These are phyloP conservation scores for Stagonosporopsis cucurbitacearum DNA, from an alignment of 2,329 filamentous ascomycete genomes.

Conservation along the genomic window DNA sequence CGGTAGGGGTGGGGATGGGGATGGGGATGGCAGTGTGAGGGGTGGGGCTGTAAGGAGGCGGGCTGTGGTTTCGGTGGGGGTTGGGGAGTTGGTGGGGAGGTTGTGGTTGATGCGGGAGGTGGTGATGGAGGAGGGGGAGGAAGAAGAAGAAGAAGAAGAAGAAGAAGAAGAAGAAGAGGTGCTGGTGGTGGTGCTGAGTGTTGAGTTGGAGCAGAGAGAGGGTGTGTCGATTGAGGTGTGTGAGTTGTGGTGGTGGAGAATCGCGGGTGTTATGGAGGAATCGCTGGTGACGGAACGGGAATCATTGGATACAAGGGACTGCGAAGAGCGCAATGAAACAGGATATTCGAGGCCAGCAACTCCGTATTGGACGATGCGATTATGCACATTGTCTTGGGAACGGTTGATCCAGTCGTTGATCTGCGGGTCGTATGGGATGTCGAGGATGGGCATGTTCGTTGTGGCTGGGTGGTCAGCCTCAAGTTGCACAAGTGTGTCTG, in stretches of 20 bases:
- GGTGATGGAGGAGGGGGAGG: conserved; percentile 29
- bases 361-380: neutral
- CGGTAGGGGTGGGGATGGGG: conserved; percentile 34
- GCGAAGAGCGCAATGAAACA: neutral
- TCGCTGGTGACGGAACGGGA: conserved; percentile 23
- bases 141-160: too few species aligned
- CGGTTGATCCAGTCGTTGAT: neutral
- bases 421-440: neutral
- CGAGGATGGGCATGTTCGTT: neutral
- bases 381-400: neutral
- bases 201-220: conserved; percentile 32
- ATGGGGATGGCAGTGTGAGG: too few species aligned
- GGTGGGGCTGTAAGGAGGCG: too few species aligned
- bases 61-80: conserved; percentile 38
- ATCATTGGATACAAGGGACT: neutral
- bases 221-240: conserved; percentile 31
- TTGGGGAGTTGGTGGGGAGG: conserved; percentile 20
- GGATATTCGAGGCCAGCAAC: neutral
- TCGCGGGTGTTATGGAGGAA: conserved; percentile 42
- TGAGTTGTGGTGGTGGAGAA: conserved; percentile 39
- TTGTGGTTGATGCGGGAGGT: conserved; percentile 33
- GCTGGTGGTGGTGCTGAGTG: conserved; percentile 31
- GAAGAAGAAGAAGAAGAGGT: conserved; percentile 27
- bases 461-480: conserved; percentile 6
- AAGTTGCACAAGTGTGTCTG: conserved; percentile 4